Evolutionary conservation across 805 yeast genomes (phyloP), one percentile per base, ranked within the genome.

Genomic region (Naumovozyma baii): DNA sequence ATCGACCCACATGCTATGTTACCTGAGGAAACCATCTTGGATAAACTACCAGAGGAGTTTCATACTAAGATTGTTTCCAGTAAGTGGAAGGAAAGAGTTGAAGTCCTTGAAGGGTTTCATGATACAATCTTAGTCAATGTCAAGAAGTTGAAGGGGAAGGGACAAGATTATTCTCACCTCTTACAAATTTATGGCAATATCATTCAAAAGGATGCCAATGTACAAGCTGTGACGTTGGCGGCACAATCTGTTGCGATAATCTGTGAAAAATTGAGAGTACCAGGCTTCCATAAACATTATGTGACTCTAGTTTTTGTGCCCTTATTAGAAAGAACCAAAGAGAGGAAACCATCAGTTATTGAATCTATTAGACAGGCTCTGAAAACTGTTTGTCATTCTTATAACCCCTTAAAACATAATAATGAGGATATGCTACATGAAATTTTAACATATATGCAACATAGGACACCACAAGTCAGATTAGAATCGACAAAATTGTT

Each of bases 61-160:
- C 51, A 69, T 20, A 53, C 67, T 1, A 66, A 76, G 47, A 62
- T 86, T 25, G 57, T 67, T 1, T 78, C 88, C 2, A 45, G 78
- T 0, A 79, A 81, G 52, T 92, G 98, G 98, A 86, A 87, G 55
- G 96, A 88, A 38, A 71, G 98, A 46, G 86, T 83, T 42, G 96
- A 84, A 49, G 85, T 74, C 0, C 67, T 92, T 40, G 90, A 84
- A 36, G 87, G 78, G 45, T 55, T 71, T 8, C 43, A 51, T 42
- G 70, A 67, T 26, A 56, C 59, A 15, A 62, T 66, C 10, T 63
- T 76, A 20, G 62, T 66, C 17, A 77, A 80, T 33, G 75, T 76
- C 1, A 66, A 79, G 34, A 79, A 71, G 46, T 53, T 79, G 36
- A 67, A 65, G n/a, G 61, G 66, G 7, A 40, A 40, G 14, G 68